phyloP scores from a whole-genome alignment of 257 asterid species.

The Penstemon eatonii region DNA sequence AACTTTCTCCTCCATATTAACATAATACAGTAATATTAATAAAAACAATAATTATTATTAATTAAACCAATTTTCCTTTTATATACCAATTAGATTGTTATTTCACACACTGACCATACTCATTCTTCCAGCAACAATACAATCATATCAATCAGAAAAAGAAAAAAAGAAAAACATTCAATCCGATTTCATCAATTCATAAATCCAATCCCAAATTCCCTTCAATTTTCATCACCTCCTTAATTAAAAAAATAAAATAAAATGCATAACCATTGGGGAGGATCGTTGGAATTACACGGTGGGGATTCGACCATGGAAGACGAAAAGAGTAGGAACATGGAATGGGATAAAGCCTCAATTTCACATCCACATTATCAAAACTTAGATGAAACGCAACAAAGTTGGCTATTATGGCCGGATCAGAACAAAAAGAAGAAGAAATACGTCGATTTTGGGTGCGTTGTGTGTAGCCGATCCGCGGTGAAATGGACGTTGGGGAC shows the following conservation, averaged over 20 bases:
- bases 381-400: constrained; percentile 79
- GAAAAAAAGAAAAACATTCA: too few species aligned
- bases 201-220: too few species aligned
- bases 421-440: constrained; percentile 67
- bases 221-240: too few species aligned
- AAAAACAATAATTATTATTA: too few species aligned
- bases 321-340: constrained; percentile 45
- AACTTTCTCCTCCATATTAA: too few species aligned
- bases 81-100: too few species aligned
- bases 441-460: constrained; percentile 77
- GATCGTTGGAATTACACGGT: constrained; percentile 62
- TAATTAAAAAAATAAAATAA: background rate
- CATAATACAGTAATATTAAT: too few species aligned
- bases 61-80: too few species aligned
- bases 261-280: constrained; percentile 94
- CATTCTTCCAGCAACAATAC: too few species aligned
- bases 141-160: too few species aligned
- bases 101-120: too few species aligned
- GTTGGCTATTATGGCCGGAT: constrained; percentile 80
- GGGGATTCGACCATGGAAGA: constrained; percentile 53
- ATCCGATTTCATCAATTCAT: too few species aligned
- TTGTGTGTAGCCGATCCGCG: constrained; percentile 54
- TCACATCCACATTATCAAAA: constrained; percentile 38
- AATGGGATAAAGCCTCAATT: constrained; percentile 68
- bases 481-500: constrained; percentile 49